These are phyloP conservation scores for Boletus sp. DNA, from an alignment of 1,284 basidiomycete genomes.

Conservation along the genomic window DNA sequence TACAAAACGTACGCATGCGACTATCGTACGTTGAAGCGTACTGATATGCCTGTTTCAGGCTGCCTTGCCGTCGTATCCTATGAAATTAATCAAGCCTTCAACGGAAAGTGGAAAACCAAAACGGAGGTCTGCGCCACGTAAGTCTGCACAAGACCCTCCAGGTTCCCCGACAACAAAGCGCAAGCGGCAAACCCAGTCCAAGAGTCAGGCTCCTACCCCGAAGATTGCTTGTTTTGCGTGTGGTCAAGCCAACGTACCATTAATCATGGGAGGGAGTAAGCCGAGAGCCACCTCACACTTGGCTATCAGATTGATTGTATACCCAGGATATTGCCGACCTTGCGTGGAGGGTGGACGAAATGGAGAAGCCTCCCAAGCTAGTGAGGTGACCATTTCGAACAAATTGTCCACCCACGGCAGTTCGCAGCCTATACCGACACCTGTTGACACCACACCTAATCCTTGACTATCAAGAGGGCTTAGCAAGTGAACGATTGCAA, in stretches of 20 bases:
- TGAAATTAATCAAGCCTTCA: conserved; percentile 49
- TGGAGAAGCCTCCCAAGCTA: conserved; percentile 13
- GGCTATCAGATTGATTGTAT: conserved; percentile 5
- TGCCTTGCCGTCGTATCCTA: conserved; percentile 43
- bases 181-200: conserved; percentile 28
- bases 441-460: conserved; percentile 1
- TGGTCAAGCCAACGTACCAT: conserved; percentile 61
- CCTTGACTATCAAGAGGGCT: neutral
- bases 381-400: neutral
- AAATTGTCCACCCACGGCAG: neutral
- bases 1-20: conserved; percentile 46
- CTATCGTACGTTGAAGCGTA: neutral
- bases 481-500: neutral
- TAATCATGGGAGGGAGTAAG: conserved; percentile 68
- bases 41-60: conserved; percentile 35
- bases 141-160: conserved; percentile 22
- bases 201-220: conserved; percentile 24
- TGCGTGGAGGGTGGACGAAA: conserved; percentile 50
- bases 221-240: conserved; percentile 58
- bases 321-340: conserved; percentile 53
- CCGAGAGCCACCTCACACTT: conserved; percentile 11
- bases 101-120: conserved; percentile 35
- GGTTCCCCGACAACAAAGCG: conserved; percentile 27
- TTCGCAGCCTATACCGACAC: conserved; percentile 1
- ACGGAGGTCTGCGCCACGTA: conserved; percentile 28